phyloP scores from a whole-genome alignment of 768 basidiomycete genomes.

The Leccinum subgranulosum region DNA sequence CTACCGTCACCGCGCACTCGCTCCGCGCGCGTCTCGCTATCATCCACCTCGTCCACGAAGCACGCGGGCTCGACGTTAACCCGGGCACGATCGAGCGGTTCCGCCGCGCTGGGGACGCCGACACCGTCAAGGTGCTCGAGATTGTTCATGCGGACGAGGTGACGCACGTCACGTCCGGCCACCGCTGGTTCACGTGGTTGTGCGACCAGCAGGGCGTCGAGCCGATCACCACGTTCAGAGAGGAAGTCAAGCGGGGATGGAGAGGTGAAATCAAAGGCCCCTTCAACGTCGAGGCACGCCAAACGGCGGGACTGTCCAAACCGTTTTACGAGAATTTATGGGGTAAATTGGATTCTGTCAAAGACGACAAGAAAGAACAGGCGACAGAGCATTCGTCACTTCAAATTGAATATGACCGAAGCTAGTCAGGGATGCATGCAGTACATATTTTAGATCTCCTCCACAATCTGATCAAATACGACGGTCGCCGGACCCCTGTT shows the following conservation, averaged over 20 bases:
- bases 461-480: too few species aligned
- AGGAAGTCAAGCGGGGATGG: background rate
- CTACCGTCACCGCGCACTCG: background rate
- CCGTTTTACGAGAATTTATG: background rate
- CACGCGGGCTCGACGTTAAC: background rate
- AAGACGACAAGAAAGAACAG: background rate
- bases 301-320: background rate
- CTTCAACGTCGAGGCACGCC: background rate
- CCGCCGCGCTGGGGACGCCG: slow-evolving; percentile 19
- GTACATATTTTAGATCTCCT: too few species aligned
- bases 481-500: too few species aligned
- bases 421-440: too few species aligned
- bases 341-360: background rate
- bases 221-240: background rate
- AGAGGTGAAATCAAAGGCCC: background rate
- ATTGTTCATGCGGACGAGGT: slow-evolving; percentile 80
- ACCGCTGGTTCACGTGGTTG: background rate
- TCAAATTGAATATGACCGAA: too few species aligned
- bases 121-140: slow-evolving; percentile 66
- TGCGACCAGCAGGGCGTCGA: background rate
- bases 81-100: background rate
- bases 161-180: slow-evolving; percentile 74
- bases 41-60: slow-evolving; percentile 81
- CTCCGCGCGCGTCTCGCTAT: slow-evolving; percentile 37
- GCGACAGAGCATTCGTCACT: too few species aligned